phyloP scores from a whole-genome alignment of 805 yeast species.

The Vanderwaltozyma tropicalis region DNA sequence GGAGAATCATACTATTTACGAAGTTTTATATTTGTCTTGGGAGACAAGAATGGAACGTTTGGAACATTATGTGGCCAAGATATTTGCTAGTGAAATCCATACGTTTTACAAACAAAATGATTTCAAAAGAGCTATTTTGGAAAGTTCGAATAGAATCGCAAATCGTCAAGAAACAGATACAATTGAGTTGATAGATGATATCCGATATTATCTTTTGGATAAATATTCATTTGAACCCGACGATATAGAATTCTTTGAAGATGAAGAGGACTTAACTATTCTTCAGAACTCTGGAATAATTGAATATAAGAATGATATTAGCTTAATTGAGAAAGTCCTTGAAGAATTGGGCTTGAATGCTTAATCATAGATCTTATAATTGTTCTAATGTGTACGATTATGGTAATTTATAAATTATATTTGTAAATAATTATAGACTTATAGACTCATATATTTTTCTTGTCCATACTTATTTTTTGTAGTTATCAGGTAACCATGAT shows the following conservation, averaged over 20 bases:
- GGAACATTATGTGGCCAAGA: slow-evolving; percentile 51
- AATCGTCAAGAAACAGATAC: slow-evolving; percentile 66
- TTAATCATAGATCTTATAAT: neutral
- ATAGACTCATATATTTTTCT: neutral
- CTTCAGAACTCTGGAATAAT: slow-evolving; percentile 14
- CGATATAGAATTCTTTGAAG: slow-evolving; percentile 18
- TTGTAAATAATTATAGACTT: no score
- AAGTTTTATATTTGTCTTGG: slow-evolving; percentile 59
- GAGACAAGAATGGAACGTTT: slow-evolving; percentile 50
- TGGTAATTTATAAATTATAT: no score
- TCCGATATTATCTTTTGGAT: slow-evolving; percentile 45
- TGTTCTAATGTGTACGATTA: no score
- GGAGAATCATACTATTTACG: slow-evolving; percentile 36
- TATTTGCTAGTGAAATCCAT: slow-evolving; percentile 42
- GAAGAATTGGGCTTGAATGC: slow-evolving; percentile 1
- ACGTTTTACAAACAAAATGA: slow-evolving; percentile 30
- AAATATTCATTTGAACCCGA: slow-evolving; percentile 23
- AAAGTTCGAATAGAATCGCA: slow-evolving; percentile 46
- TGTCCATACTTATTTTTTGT: slow-evolving; percentile 21
- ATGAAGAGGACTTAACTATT: slow-evolving; percentile 11
- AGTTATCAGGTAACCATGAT: slow-evolving; percentile 51
- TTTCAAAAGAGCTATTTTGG: slow-evolving; percentile 32
- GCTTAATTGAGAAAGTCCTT: slow-evolving; percentile 28
- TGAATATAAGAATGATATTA: slow-evolving; percentile 27
- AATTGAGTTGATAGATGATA: slow-evolving; percentile 70